Percentiles rank a stretch among this genome's conserved stretches.
These are phyloP conservation scores for Candida coleopterorum DNA, from an alignment of 805 yeast species.

Conservation along the genomic window DNA sequence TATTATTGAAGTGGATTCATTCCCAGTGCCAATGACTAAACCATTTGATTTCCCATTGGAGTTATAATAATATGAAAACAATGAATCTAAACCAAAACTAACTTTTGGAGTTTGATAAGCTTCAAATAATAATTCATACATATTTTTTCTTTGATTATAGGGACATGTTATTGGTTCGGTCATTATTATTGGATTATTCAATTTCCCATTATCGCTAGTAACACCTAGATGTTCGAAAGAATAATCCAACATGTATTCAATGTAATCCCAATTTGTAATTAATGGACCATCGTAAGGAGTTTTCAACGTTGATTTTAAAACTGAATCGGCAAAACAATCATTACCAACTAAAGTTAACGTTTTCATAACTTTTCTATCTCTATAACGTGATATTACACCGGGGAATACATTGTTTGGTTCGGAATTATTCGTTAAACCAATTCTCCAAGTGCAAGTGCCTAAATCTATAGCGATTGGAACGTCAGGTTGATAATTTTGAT, in stretches of 20 bases:
- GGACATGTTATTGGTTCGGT: constrained; percentile 76
- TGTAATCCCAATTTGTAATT: constrained; percentile 88
- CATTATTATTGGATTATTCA: constrained; percentile 76
- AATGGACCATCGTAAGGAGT: constrained; percentile 85
- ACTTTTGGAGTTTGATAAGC: constrained; percentile 71
- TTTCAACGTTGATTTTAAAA: constrained; percentile 62
- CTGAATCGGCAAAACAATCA: constrained; percentile 69
- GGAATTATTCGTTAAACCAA: constrained; percentile 48
- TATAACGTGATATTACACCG: constrained; percentile 60
- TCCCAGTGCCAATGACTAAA: constrained; percentile 76
- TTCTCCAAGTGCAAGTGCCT: constrained; percentile 59
- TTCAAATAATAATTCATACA: constrained; percentile 85
- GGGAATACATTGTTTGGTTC: constrained; percentile 66
- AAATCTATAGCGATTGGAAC: constrained; percentile 86
- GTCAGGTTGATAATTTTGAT: constrained; percentile 43
- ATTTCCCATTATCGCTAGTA: constrained; percentile 35
- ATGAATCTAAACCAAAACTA: constrained; percentile 75
- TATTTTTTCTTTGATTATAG: constrained; percentile 58
- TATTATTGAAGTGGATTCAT: constrained; percentile 75
- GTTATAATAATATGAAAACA: constrained; percentile 73
- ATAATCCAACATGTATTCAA: constrained; percentile 80
- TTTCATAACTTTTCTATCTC: constrained; percentile 68
- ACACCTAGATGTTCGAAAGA: constrained; percentile 78
- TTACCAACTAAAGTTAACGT: constrained; percentile 75
- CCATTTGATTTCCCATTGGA: constrained; percentile 46